Evolutionary conservation across 202 grass and related monocot genomes (phyloP), one percentile per base, ranked within the genome.

Genomic region (Cymbopogon flexuosus): DNA sequence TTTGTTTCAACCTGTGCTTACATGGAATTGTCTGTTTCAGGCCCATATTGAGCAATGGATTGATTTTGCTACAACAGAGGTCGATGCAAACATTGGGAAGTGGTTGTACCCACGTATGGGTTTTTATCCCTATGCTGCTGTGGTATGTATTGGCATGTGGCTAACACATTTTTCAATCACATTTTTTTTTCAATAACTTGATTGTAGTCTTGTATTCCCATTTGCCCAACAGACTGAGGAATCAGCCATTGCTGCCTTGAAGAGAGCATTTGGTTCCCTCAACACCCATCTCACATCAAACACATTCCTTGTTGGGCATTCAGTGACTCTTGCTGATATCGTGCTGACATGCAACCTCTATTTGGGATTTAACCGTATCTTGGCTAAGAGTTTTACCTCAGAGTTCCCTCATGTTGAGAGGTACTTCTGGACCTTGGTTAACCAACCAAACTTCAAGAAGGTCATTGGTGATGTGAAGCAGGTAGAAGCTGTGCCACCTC

Each of bases 361-460:
- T 39, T 0, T 21, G 8, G 94, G 91, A 2, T 93, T 91, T 41
- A 10, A 2, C 57, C 12, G 6, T 18, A 91, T 93, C 79, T 63
- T 91, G 87, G 88, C 77, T 40, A 93, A 93, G 79, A 84, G 42
- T 65, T 97, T 97, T 68, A 90, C 93, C 13, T 84, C 79, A 8
- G 91, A 81, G 57, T 93, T 86, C 57, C 88, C 93, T 81, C 91
- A 93, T 81, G 91, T 97, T 43, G 93, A 93, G 80, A 85, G 93
- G 67, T 97, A 97, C 68, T 97, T 97, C 42, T 97, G 89, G 89
- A 93, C 93, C 72, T 66, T 97, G 79, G 91, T 93, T 73, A 97
- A 97, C 57, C 91, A 93, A 43, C 91, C 89, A 27, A 91, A 91
- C 35, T 80, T 97, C 33, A 85, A 75, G 37, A 93, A 90, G 54